These are phyloP conservation scores for Chenopodium berlandieri DNA, from an alignment of 148 eudicot genomes.

Conservation along the genomic window DNA sequence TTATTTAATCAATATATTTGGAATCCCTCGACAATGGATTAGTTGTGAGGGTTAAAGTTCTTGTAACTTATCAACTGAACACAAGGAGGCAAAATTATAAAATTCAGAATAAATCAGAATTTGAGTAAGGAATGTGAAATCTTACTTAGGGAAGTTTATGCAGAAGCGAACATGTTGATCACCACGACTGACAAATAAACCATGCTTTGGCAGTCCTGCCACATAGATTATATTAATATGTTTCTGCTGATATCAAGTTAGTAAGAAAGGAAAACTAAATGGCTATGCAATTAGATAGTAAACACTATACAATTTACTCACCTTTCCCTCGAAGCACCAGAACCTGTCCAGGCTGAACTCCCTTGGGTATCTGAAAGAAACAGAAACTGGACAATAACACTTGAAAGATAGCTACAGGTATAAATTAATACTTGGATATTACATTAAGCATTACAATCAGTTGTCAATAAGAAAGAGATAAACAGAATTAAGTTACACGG, in stretches of 20 bases:
- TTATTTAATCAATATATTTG: no score
- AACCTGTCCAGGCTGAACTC: constrained; percentile 89
- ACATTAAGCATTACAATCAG: neutral
- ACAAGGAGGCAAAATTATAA: neutral
- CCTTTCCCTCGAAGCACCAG: constrained; percentile 78
- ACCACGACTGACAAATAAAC: constrained; percentile 64
- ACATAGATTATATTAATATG: constrained; percentile 11
- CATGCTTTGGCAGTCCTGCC: constrained; percentile 82
- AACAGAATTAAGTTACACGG: neutral
- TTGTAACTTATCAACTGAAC: neutral
- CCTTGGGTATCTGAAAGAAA: constrained; percentile 70
- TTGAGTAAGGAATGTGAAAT: constrained; percentile 2
- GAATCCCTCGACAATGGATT: no score
- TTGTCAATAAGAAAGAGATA: neutral
- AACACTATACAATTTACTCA: constrained; percentile 19
- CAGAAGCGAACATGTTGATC: constrained; percentile 83
- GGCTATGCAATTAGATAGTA: constrained; percentile 6
- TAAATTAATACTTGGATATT: neutral
- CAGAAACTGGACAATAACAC: neutral
- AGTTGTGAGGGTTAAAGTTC: neutral
- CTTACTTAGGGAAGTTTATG: constrained; percentile 75
- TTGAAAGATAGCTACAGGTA: neutral
- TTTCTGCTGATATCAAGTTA: neutral
- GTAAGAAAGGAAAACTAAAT: neutral
- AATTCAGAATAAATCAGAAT: no score